Conservation (phyloP, 2,329 filamentous ascomycete species). For the Apiospora koreana region DNA sequence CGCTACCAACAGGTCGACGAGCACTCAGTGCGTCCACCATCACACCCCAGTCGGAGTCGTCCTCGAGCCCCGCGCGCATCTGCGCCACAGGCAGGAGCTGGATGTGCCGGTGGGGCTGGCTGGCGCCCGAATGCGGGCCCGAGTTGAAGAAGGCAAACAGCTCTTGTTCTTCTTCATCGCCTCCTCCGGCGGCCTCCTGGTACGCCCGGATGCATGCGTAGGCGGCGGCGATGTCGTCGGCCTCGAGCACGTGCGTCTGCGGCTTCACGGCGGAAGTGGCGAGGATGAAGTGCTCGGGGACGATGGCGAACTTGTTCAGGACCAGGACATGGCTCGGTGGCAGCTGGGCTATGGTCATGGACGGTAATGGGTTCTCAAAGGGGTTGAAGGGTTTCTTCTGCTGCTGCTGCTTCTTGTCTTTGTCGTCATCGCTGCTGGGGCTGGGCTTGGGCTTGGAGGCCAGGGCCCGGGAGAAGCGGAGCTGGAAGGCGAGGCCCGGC, state of each 20-base stretch:
- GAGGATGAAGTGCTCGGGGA: constrained; percentile 71
- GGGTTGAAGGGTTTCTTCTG: constrained; percentile 55
- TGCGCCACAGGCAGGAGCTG: constrained; percentile 68
- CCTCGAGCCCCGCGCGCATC: constrained; percentile 58
- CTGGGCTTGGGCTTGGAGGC: constrained; percentile 63
- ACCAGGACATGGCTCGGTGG: constrained; percentile 62
- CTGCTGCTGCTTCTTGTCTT: constrained; percentile 20
- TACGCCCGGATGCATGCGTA: constrained; percentile 64
- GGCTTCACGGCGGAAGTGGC: constrained; percentile 62
- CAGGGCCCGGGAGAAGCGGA: constrained; percentile 70
- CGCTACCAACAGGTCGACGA: constrained; percentile 1
- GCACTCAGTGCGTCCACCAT: constrained; percentile 43
- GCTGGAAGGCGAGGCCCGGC: constrained; percentile 61
- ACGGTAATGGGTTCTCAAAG: constrained; percentile 60
- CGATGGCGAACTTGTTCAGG: constrained; percentile 75
- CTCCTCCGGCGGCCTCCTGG: constrained; percentile 16
- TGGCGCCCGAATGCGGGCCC: constrained; percentile 67
- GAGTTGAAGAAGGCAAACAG: constrained; percentile 73
- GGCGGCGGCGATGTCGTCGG: constrained; percentile 60
- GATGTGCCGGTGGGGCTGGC: constrained; percentile 71
- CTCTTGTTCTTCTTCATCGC: constrained; percentile 28
- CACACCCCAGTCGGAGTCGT: constrained; percentile 45
- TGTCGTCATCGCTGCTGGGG: constrained; percentile 23
- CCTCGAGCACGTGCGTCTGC: constrained; percentile 66
- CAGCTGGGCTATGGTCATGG: constrained; percentile 56